Percentiles rank a stretch among this genome's conserved stretches.
phyloP scores from a whole-genome alignment of 129 eudicot species.

The Pulicaria dysenterica region DNA sequence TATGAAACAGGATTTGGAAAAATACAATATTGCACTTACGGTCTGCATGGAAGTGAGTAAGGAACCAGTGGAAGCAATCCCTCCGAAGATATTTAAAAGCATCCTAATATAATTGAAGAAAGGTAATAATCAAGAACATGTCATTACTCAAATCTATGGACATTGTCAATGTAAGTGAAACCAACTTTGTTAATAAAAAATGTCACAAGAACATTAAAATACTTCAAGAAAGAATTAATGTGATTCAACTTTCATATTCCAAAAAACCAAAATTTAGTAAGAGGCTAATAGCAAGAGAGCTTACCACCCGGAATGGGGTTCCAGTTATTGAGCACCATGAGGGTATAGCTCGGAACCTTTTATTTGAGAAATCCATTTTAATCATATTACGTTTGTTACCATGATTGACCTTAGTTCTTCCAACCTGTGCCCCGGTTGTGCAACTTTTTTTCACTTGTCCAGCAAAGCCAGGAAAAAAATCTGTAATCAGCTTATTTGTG shows the following conservation, averaged over 20 bases:
- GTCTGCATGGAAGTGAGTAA: conserved; percentile 89
- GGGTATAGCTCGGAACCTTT: conserved; percentile 65
- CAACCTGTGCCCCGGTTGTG: conserved; percentile 31
- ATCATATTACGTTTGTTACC: conserved; percentile 30
- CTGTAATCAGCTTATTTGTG: conserved; percentile 71
- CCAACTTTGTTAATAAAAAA: neutral
- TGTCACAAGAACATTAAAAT: neutral
- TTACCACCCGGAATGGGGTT: conserved; percentile 90
- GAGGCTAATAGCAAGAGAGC: conserved; percentile 7
- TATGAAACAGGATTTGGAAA: neutral
- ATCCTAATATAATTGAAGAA: conserved; percentile 55
- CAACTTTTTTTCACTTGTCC: conserved; percentile 37
- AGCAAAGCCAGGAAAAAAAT: conserved; percentile 64
- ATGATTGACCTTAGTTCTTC: conserved; percentile 39
- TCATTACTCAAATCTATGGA: neutral
- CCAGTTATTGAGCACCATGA: conserved; percentile 82
- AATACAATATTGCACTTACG: conserved; percentile 57
- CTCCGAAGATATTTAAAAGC: conserved; percentile 81
- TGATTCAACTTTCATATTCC: neutral
- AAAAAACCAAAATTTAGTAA: conserved; percentile 18
- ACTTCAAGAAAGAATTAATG: neutral
- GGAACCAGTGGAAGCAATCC: conserved; percentile 94
- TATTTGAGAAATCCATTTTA: conserved; percentile 40
- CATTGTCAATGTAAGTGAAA: neutral
- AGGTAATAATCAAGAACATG: conserved; percentile 11